Base-by-base conservation (phyloP, 2,329 filamentous ascomycete genomes). In the Paecilomyces fulvus region DNA sequence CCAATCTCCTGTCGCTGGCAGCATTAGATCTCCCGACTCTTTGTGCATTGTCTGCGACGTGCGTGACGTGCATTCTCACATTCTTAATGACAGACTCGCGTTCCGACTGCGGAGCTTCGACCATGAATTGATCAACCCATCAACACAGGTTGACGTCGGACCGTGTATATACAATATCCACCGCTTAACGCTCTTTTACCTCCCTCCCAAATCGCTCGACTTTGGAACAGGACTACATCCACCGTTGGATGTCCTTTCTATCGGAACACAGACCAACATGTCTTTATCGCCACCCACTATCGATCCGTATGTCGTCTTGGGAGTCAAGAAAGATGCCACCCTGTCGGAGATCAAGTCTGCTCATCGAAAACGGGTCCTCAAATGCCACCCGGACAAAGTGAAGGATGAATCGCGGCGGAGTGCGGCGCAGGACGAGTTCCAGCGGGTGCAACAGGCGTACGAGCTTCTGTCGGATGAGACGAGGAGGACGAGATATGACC, bases 331-430 rank as follows among this genome's bases (percentile, higher is more conserved):
- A 68, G 83, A 87, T 72, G 89, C 89, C 51, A 83, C 88, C 59
- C 70, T 85, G 48, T 64, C 84, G 51, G 83, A 87, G 63, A 92
- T 96, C 71, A 87, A 89, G 67, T 81, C 83, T 53, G 87, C 89
- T 14, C 86, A 96, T 75, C 85, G 89, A 65, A 95, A 95, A 72
- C 84, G 95, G 46, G 89, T 90, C 33, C 82, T 96, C 64, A 90
- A 89, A 72, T 92, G 88, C 69, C 92, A 96, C 65, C 92, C 92
- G 31, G 92, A 96, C 79, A 95, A 96, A 76, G 84, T 95, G 60
- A 86, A 90, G 63, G 84, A 95, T 66, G 84, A 87, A 54, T 78
- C 83, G 14, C 78, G 88, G 65, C 95, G 94, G 74, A 83, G 84
- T 58, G 77, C 84, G 64, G 95, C 92, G 72, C 85, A 89, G 64